Base-by-base conservation (phyloP, 1,284 basidiomycete species). In the Ganoderma leucocontextum region DNA sequence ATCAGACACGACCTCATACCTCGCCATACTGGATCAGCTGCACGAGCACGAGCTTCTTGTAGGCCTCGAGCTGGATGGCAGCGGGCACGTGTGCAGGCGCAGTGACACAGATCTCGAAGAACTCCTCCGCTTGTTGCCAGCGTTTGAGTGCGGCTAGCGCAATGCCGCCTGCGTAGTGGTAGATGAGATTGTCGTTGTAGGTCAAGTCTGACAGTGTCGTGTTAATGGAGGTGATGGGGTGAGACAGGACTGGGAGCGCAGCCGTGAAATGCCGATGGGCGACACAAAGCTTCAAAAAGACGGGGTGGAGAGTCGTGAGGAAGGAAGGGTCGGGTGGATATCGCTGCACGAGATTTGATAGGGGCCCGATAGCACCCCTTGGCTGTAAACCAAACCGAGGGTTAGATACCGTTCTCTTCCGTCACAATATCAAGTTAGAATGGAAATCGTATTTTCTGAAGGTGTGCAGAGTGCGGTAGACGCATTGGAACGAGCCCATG, bases 1-100 rank as follows among this genome's bases (percentile, higher is more conserved):
- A 22, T 52, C 19, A 53, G 35, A 25, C 22, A 35, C 41, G 9
- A 1, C 25, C 13, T 67, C 82, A 39, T 39, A 91, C 90, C 82
- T 89, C 88, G 44, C 94, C 95, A 68, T 89, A 84, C 17, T 86
- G 81, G 62, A 96, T 91, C 35, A 96, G 80, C 75, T 95, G 93
- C 8, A 94, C 85, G 6, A 96, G 82, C 9, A 87, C 80, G 49
- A 94, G 81, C 80, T 95, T 95, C 83, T 96, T 96, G 76, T 92
- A 83, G 0, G 95, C 95, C 74, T 96, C 95, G 73, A 95, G 78
- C 77, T 97, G 95, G 7, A 96, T 83, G 3, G 91, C 89, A 1
- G 89, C 86, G 0, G 89, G 86, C 1, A 83, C 83, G 0, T 85
- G 82, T 0, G 89, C 89, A 0, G 95, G 95, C 55, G 90, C 87